A percentile compares a stretch with the other conserved stretches of the same genome.
Evolutionary conservation across 305 asterid species (phyloP).

Genomic region (Rubia balearica): DNA sequence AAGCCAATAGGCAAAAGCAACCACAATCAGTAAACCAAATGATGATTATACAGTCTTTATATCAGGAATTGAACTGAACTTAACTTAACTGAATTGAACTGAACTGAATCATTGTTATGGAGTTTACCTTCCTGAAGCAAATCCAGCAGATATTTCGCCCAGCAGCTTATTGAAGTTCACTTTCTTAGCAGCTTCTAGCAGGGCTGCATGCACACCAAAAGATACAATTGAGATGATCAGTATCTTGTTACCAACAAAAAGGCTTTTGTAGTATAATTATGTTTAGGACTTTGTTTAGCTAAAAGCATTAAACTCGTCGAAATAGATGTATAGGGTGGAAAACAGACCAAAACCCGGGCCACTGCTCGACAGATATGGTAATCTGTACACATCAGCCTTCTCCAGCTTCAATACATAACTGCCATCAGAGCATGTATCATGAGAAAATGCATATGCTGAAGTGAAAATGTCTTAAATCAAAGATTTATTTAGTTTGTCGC

Average conservation of each 20-base stretch:
- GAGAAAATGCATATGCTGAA: conserved; percentile 18
- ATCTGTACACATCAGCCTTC: conserved; percentile 92
- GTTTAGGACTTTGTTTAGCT: neutral
- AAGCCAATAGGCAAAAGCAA: conserved; percentile 7
- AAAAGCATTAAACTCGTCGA: neutral
- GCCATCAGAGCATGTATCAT: conserved; percentile 25
- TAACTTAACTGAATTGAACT: too few species aligned
- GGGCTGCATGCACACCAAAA: conserved; percentile 45
- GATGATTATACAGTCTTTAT: neutral
- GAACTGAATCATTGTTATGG: neutral
- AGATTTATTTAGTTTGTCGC: neutral
- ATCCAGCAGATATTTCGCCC: conserved; percentile 61
- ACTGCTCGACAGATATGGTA: conserved; percentile 86
- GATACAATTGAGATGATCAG: neutral
- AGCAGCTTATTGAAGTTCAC: conserved; percentile 59
- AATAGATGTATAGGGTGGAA: conserved; percentile 14
- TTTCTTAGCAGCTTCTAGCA: conserved; percentile 74
- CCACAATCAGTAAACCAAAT: neutral
- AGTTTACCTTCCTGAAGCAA: conserved; percentile 75
- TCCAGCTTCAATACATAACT: conserved; percentile 91
- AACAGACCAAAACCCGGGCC: conserved; percentile 93
- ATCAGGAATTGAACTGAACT: neutral
- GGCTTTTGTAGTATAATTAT: neutral
- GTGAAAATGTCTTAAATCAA: neutral
- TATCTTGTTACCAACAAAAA: neutral